phyloP scores from a whole-genome alignment of 768 basidiomycete genomes.

The Suillus fuscotomentosus region DNA sequence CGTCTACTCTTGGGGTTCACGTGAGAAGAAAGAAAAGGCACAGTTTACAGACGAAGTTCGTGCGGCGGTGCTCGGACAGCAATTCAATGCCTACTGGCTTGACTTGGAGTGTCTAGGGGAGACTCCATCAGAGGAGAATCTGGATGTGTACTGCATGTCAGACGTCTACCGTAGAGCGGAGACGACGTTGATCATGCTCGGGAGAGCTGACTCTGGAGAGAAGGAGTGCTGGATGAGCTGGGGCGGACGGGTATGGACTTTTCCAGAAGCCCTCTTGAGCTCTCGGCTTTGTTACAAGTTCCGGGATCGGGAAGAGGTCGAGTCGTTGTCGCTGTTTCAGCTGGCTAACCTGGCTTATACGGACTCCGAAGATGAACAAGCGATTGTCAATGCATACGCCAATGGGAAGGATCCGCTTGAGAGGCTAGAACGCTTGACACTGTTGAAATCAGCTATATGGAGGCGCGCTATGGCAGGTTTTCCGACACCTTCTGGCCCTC shows the following conservation, averaged over 20 bases:
- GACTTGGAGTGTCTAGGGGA: constrained; percentile 13
- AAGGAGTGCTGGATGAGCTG: constrained; percentile 15
- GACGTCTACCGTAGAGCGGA: constrained; percentile 15
- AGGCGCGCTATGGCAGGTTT: constrained; percentile 6
- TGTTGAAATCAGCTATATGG: constrained; percentile 19
- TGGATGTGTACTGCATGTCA: constrained; percentile 18
- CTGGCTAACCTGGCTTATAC: constrained; percentile 17
- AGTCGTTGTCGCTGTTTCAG: background rate
- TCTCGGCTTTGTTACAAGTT: constrained; percentile 4
- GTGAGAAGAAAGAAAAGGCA: constrained; percentile 4
- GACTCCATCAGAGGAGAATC: constrained; percentile 12
- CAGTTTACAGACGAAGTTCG: constrained; percentile 9
- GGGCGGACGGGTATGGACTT: constrained; percentile 16
- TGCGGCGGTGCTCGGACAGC: background rate
- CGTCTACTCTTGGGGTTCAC: constrained; percentile 6
- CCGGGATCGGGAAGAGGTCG: constrained; percentile 1
- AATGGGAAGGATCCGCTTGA: constrained; percentile 9
- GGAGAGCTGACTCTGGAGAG: constrained; percentile 1
- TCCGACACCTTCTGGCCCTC: no score
- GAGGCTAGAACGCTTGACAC: constrained; percentile 15
- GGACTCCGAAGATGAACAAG: constrained; percentile 7
- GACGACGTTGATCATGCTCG: constrained; percentile 14
- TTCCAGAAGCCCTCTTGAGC: constrained; percentile 8
- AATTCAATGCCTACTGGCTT: background rate
- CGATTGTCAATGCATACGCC: constrained; percentile 11